Conservation (phyloP, 306 rosid species). For the Luffa aegyptiaca region DNA sequence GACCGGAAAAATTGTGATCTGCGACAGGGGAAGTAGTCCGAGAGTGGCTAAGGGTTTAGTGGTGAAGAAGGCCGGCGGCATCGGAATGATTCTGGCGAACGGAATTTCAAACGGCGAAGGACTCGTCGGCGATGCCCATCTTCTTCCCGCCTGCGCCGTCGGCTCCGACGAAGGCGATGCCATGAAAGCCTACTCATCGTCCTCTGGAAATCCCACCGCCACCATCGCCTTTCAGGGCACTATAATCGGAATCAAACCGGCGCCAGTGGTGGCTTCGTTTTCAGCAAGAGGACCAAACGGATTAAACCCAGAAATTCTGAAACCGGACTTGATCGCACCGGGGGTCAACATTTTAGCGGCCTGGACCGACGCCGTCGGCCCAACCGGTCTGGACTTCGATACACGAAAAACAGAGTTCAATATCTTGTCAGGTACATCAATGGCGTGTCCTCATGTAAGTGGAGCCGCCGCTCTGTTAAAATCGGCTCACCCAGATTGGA, state of each 20-base stretch:
- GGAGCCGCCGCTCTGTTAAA: conserved; percentile 84
- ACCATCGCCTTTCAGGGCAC: conserved; percentile 76
- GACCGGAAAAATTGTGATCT: conserved; percentile 60
- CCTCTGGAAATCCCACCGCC: conserved; percentile 43
- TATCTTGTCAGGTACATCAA: conserved; percentile 80
- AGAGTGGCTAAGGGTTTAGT: conserved; percentile 80
- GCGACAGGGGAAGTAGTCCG: conserved; percentile 73
- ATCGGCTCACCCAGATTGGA: conserved; percentile 88
- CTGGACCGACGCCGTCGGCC: conserved; percentile 83
- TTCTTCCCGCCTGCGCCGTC: conserved; percentile 66
- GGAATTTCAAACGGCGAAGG: conserved; percentile 80
- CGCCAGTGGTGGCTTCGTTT: conserved; percentile 79
- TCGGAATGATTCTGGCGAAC: conserved; percentile 81
- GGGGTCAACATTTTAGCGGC: conserved; percentile 83
- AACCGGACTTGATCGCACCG: conserved; percentile 82
- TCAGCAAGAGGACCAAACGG: conserved; percentile 73
- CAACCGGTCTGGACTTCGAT: conserved; percentile 59
- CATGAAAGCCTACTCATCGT: conserved; percentile 45
- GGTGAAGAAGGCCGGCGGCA: conserved; percentile 77
- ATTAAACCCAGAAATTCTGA: conserved; percentile 61
- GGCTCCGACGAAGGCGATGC: conserved; percentile 63
- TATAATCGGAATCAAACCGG: conserved; percentile 70
- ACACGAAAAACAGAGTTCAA: conserved; percentile 58
- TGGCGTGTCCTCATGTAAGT: conserved; percentile 89
- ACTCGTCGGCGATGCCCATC: conserved; percentile 73